phyloP scores from a whole-genome alignment of 2,329 filamentous ascomycete genomes.

The Fusarium sp. region DNA sequence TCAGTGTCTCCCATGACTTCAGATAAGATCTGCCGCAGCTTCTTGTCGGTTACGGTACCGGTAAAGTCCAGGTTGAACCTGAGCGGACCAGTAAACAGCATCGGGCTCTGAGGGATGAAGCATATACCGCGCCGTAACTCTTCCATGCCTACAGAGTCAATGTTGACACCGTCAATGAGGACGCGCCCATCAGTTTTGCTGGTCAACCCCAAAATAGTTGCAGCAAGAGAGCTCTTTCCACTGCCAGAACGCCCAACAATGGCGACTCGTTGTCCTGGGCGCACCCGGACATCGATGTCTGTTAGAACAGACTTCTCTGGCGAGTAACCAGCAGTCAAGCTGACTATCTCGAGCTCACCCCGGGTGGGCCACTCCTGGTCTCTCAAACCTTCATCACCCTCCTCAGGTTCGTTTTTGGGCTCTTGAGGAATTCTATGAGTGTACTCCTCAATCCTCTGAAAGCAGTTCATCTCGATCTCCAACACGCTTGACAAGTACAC shows the following conservation, averaged over 20 bases:
- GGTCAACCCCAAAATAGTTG: neutral
- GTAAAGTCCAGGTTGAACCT: neutral
- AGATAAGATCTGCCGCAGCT: neutral
- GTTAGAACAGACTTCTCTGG: neutral
- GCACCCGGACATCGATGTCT: neutral
- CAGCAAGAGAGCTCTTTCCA: neutral
- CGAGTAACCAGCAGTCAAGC: neutral
- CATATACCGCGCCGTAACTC: neutral
- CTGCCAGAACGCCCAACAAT: neutral
- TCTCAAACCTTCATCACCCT: neutral
- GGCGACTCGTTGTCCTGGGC: neutral
- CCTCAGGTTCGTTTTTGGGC: neutral
- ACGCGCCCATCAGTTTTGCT: neutral
- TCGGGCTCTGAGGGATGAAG: neutral
- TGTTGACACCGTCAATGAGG: neutral
- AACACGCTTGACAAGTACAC: neutral
- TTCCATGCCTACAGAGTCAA: neutral
- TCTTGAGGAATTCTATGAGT: neutral
- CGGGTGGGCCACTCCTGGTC: neutral
- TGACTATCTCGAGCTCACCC: neutral
- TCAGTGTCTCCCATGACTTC: neutral
- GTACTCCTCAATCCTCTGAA: neutral
- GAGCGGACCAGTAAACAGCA: neutral
- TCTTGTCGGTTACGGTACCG: neutral
- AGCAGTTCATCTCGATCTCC: neutral